phyloP scores from a whole-genome alignment of 768 basidiomycete genomes.

The Leccinum longicurvipes region DNA sequence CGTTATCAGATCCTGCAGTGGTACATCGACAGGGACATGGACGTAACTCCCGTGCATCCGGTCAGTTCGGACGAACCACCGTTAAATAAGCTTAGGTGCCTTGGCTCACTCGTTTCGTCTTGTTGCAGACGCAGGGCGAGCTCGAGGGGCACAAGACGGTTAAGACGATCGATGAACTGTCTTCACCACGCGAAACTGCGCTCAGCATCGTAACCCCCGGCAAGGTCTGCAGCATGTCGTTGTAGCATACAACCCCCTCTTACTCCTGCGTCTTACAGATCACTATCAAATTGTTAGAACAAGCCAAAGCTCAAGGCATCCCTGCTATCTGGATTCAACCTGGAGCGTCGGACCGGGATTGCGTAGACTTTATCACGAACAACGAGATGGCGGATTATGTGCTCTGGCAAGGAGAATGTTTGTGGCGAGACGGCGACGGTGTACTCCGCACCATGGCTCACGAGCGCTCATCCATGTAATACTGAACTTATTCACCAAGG shows the following conservation, averaged over 20 bases:
- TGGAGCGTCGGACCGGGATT: conserved; percentile 70
- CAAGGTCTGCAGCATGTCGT: conserved; percentile 40
- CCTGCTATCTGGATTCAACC: conserved; percentile 88
- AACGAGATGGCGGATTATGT: conserved; percentile 63
- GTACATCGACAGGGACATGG: conserved; percentile 59
- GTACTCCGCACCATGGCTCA: conserved; percentile 31
- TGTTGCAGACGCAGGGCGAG: conserved; percentile 70
- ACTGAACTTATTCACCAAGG: neutral
- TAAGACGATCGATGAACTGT: conserved; percentile 51
- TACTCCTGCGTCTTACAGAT: conserved; percentile 42
- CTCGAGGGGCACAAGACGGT: conserved; percentile 65
- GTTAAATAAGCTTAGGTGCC: neutral
- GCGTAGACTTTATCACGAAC: conserved; percentile 61
- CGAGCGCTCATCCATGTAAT: conserved; percentile 24
- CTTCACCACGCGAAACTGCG: conserved; percentile 61
- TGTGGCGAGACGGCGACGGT: conserved; percentile 73
- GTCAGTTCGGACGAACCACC: conserved; percentile 37
- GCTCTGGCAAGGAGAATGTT: conserved; percentile 81
- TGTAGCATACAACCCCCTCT: neutral
- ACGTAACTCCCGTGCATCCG: conserved; percentile 73
- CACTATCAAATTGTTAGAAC: conserved; percentile 63
- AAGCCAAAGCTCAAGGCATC: conserved; percentile 66
- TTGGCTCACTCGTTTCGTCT: conserved; percentile 1
- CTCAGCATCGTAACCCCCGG: conserved; percentile 78
- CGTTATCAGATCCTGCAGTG: conserved; percentile 65